Evolutionary conservation across 306 rosid species (phyloP), one percentile per base, ranked within the genome.

Genomic region (Ammopiptanthus mongolicus): DNA sequence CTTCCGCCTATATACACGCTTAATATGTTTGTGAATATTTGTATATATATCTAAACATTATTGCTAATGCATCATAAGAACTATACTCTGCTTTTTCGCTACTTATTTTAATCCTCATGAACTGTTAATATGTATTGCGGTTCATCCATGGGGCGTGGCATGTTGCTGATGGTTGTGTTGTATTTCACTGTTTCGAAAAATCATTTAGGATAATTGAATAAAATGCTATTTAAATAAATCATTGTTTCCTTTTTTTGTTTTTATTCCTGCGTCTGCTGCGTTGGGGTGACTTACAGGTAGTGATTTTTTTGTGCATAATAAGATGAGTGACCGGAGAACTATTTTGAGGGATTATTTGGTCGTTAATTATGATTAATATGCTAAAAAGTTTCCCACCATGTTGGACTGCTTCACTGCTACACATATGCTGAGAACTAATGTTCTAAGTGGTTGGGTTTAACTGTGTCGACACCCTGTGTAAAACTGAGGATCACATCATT

Each of bases 1-100:
- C 52, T 74, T 65, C 60, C 42, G 15, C 34, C 48, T 48, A 39
- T 61, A 31, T 34, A 36, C 25, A 59, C 29, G 61, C 41, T 25
- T 12, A 31, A 28, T 69, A 63, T 56, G 69, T 58, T 5, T 77
- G 82, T 77, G 59, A 78, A 82, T 82, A 82, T 37, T 72, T 77
- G 79, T 82, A 37, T 65, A 60, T 58, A 72, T 44, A 25, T 64
- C 19, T 67, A 71, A 25, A 65, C 79, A 36, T 77, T 77, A 59
- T 56, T 50, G 37, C 44, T 10, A 47, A 39, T 48, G 82, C 47
- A 19, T 61, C 71, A 77, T 29, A 5, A 12, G 53, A 76, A 76
- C 82, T 56, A 47, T 57, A 68, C 23, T 59, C 1, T 75, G 77
- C 66, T 50, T 80, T 44, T 33, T 37, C 55, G 60, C 65, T 50